A percentile compares a stretch with the other conserved stretches of the same genome.
These are phyloP conservation scores for Candida morakotiae DNA, from an alignment of 805 yeast species.

Conservation along the genomic window DNA sequence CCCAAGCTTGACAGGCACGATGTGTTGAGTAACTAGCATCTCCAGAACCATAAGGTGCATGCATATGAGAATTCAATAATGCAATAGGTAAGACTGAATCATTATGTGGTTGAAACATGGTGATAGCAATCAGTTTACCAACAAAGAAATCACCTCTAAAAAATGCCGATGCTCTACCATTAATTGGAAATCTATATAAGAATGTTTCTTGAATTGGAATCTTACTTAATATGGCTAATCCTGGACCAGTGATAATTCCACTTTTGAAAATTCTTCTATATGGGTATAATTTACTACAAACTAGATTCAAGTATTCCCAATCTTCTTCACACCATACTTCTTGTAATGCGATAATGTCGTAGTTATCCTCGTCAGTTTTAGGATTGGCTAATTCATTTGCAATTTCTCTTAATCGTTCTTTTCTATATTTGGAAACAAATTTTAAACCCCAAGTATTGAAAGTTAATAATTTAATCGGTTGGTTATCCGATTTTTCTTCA, in stretches of 20 bases:
- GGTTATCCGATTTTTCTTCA: constrained; percentile 11
- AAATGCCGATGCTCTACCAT: constrained; percentile 92
- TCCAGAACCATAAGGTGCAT: constrained; percentile 85
- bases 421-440: constrained; percentile 68
- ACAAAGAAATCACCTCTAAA: constrained; percentile 97
- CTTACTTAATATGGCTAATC: constrained; percentile 78
- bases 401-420: constrained; percentile 64
- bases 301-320: constrained; percentile 58
- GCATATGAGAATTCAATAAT: constrained; percentile 89
- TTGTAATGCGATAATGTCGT: constrained; percentile 89
- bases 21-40: constrained; percentile 90
- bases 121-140: constrained; percentile 83
- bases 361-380: constrained; percentile 32
- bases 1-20: constrained; percentile 96
- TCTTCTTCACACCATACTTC: constrained; percentile 90
- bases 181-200: constrained; percentile 81
- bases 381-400: constrained; percentile 55
- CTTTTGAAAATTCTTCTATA: constrained; percentile 68
- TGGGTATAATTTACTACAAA: constrained; percentile 49
- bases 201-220: constrained; percentile 79
- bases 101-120: constrained; percentile 50
- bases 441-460: constrained; percentile 90
- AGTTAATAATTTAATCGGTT: constrained; percentile 50
- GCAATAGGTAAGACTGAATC: constrained; percentile 58
- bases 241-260: constrained; percentile 92